Evolutionary conservation across 768 basidiomycete genomes (phyloP), one percentile per base, ranked within the genome.

Genomic region (Lactarius indigo): DNA sequence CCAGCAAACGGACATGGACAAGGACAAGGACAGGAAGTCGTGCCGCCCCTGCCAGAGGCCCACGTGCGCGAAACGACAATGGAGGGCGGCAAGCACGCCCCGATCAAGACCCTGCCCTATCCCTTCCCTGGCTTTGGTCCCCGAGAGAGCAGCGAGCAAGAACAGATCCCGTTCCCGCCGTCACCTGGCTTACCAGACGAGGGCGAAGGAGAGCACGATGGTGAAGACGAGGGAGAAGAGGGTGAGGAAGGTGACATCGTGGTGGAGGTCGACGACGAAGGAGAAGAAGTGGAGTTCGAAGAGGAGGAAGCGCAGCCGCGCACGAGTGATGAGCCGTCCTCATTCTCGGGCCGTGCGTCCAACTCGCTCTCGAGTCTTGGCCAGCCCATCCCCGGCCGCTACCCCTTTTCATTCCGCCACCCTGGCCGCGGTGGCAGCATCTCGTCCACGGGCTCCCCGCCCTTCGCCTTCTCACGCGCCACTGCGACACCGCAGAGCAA

Each of bases 351-450:
- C 2, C 70, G 65, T 33, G 70, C 68, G 2, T 66, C 68, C 31
- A 71, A 71, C 23, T 94, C 92, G 9, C 87, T 94, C 87, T 94
- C 92, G 3, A 91, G 89, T 68, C 83, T 94, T 6, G 92, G 92
- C 3, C 87, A 89, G 28, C 92, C 91, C 1, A 81, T 94, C 61
- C 75, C 78, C 39, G 86, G 89, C 28, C 83, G 87, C 0, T 89
- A 88, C 72, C 90, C 89, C 12, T 90, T 90, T 81, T 81, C 84
- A 61, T 84, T 85, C 75, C 85, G 87, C 23, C 81, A 81, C 2
- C 83, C 84, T 8, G 74, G 75, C 1, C 82, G 84, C 9, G 83
- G 85, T 0, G 78, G 76, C 17, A 77, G 75, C 69, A 64, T 74
- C 30, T 76, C 76, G 35, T 74, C 81, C 75, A 35, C 84, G 81